Percentiles rank a stretch among this genome's conserved stretches.
Conservation (phyloP, 306 rosid genomes). For the Sophora flavescens region DNA sequence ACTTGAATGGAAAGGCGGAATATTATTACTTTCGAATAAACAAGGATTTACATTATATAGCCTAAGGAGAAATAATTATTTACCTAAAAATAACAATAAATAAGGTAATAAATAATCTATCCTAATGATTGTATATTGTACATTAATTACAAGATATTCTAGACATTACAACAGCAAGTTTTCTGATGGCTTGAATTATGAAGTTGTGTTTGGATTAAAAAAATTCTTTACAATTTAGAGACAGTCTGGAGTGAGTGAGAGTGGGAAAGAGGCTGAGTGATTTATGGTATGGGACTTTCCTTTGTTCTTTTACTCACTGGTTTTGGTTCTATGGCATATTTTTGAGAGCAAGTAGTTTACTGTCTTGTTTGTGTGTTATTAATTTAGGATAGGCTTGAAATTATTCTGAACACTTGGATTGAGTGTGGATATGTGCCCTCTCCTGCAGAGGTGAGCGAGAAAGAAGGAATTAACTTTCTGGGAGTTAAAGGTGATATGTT, state of each 20-base stretch:
- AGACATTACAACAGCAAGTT: neutral
- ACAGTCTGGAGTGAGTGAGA: neutral
- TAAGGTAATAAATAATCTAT: too few relatives aligned
- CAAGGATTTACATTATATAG: too few relatives aligned
- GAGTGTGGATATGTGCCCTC: slow-evolving; percentile 75
- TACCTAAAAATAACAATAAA: too few relatives aligned
- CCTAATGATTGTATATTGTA: too few relatives aligned
- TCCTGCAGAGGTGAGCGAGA: slow-evolving; percentile 86
- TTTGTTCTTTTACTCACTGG: neutral
- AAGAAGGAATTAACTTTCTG: slow-evolving; percentile 75
- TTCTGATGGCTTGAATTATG: slow-evolving; percentile 38
- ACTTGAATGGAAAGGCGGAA: too few relatives aligned
- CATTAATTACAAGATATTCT: too few relatives aligned
- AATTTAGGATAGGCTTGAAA: slow-evolving; percentile 91
- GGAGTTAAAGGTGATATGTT: slow-evolving; percentile 66
- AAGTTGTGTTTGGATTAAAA: neutral
- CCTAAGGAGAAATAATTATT: too few relatives aligned
- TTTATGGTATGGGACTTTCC: too few relatives aligned
- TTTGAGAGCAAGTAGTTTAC: slow-evolving; percentile 7
- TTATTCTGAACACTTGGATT: slow-evolving; percentile 80
- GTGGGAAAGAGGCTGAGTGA: neutral
- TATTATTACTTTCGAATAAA: too few relatives aligned
- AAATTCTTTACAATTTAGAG: neutral
- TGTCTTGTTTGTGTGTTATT: slow-evolving; percentile 39
- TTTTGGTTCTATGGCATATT: slow-evolving; percentile 6